Evolutionary conservation across 129 eudicot genomes (phyloP), one percentile per base, ranked within the genome.

Genomic region (Gnaphalium uliginosum): DNA sequence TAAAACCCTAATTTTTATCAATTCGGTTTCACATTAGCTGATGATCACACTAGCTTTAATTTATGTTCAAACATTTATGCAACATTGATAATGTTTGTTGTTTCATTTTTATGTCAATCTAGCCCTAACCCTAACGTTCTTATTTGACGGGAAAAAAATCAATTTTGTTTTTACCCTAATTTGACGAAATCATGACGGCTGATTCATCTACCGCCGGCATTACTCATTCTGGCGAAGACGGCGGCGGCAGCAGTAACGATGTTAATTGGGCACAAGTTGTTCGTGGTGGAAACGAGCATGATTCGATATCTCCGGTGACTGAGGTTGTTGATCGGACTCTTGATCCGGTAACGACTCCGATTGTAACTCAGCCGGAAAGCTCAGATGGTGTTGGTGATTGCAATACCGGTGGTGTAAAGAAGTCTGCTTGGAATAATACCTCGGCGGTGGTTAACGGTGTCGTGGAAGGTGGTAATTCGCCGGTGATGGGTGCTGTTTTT

Each of bases 341-440:
- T 64, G 82, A 79, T 71, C 78, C 73, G 65, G 76, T 51, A 21
- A 46, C 72, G 68, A 61, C 59, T 67, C 53, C 27, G 21, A 29
- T 27, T 61, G 84, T 74, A 19, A 27, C 23, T 41, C 81, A 23
- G 19, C 48, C 56, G 71, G 85, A 75, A 71, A 43, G 56, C 15
- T 71, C 66, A 0, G 76, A 75, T 8, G 68, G 46, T 29, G 5
- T 26, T 53, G 33, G 22, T 54, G n/a, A 58, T 17, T 69, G 77
- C 81, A 90, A 84, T 85, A 94, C 69, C 1, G 92, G 69, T 76
- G 78, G 63, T n/a, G 46, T 67, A 9, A 81, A 75, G 80, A 88
- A 82, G 81, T 78, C 92, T 5, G 90, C 83, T 51, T 91, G 97
- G 97, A 86, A 71, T 37, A 88, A 65, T 37, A 89, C 88, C 8